Evolutionary conservation across 768 basidiomycete species (phyloP).

Genomic region (Atractiella rhizophila): DNA sequence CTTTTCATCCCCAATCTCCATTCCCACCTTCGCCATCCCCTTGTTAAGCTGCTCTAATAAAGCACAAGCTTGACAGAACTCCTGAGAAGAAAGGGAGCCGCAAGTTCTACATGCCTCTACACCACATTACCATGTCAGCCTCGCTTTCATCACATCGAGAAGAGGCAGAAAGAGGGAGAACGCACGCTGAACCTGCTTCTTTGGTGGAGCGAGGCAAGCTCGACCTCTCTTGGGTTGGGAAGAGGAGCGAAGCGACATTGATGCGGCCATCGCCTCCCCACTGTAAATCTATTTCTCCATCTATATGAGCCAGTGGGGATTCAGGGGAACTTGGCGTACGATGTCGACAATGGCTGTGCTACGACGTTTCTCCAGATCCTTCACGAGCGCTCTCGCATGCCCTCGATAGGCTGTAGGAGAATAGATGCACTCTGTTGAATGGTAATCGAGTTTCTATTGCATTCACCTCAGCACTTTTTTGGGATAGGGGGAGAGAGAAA

Average conservation of each 20-base stretch:
- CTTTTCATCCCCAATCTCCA: too few relatives aligned
- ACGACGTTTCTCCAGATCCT: slow-evolving; percentile 77
- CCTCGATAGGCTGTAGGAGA: slow-evolving; percentile 96
- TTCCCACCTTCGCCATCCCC: slow-evolving; percentile 13
- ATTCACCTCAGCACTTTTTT: slow-evolving; percentile 1
- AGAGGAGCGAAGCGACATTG: too few relatives aligned
- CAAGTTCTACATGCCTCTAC: slow-evolving; percentile 74
- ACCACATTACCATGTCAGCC: neutral
- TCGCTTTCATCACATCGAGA: neutral
- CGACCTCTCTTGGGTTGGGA: too few relatives aligned
- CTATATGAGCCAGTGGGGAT: neutral
- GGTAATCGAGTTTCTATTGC: slow-evolving; percentile 70
- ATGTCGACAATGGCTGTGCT: slow-evolving; percentile 94
- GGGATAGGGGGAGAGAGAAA: neutral
- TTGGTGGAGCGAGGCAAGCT: too few relatives aligned
- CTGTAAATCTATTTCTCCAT: slow-evolving; percentile 12
- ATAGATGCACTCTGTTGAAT: slow-evolving; percentile 97
- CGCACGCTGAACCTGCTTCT: slow-evolving; percentile 9
- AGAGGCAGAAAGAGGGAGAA: neutral
- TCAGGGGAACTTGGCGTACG: neutral
- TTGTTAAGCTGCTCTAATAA: slow-evolving; percentile 16
- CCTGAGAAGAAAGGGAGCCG: slow-evolving; percentile 86
- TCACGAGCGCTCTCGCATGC: slow-evolving; percentile 76
- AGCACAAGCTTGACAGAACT: slow-evolving; percentile 44
- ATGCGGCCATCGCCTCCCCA: slow-evolving; percentile 15